Conservation (phyloP, 805 yeast species). For the Candida ponderosae region DNA sequence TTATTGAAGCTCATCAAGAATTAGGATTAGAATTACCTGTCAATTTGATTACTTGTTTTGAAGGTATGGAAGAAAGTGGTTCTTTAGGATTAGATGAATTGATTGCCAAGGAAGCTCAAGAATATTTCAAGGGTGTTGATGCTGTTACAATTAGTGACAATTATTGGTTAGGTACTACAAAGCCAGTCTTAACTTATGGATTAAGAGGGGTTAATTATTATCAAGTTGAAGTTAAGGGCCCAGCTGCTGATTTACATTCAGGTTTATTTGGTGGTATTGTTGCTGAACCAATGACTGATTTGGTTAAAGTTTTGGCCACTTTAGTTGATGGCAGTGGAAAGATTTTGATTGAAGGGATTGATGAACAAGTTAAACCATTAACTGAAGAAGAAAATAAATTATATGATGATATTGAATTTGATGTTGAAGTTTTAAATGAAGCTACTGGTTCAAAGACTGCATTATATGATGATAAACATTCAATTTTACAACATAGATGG, state of each 20-base stretch:
- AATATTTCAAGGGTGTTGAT: conserved; percentile 81
- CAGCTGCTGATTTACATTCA: conserved; percentile 94
- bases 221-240: conserved; percentile 76
- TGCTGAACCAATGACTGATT: conserved; percentile 96
- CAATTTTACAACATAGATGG: conserved; percentile 97
- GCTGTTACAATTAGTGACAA: conserved; percentile 95
- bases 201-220: conserved; percentile 95
- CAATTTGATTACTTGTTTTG: conserved; percentile 86
- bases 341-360: conserved; percentile 80
- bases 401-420: conserved; percentile 82
- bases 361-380: conserved; percentile 92
- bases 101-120: conserved; percentile 68
- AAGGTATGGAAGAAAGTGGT: conserved; percentile 99
- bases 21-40: conserved; percentile 88
- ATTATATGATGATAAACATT: conserved; percentile 67
- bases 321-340: conserved; percentile 79
- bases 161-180: conserved; percentile 96
- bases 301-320: conserved; percentile 65
- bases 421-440: conserved; percentile 73
- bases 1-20: conserved; percentile 81
- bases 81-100: conserved; percentile 84
- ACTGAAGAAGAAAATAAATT: conserved; percentile 71
- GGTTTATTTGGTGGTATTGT: conserved; percentile 97
- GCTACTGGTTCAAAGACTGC: conserved; percentile 88
- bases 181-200: conserved; percentile 96